These are phyloP conservation scores for Rubus parviflorus DNA, from an alignment of 306 rosid species.

Conservation along the genomic window DNA sequence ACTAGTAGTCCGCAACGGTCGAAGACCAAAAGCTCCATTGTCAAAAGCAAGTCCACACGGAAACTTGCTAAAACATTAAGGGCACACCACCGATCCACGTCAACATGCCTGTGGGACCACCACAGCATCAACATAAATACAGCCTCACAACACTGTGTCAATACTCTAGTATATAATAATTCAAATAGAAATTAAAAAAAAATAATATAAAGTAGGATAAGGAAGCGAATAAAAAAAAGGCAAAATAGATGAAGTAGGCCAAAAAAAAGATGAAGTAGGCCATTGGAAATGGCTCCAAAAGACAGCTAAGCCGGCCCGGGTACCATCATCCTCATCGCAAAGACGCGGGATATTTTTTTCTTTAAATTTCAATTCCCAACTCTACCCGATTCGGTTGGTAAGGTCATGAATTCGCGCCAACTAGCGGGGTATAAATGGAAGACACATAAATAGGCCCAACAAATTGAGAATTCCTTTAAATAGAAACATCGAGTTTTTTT, in stretches of 20 bases:
- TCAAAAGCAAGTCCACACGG: neutral
- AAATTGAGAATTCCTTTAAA: neutral
- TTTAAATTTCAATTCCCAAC: neutral
- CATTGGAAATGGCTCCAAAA: slow-evolving; percentile 31
- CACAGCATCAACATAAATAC: neutral
- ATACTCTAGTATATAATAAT: neutral
- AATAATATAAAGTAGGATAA: neutral
- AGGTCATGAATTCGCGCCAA: neutral
- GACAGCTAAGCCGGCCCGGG: slow-evolving; percentile 50
- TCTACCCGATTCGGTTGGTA: neutral
- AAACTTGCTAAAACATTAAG: neutral
- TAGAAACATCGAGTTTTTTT: neutral
- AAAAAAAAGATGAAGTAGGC: slow-evolving; percentile 29
- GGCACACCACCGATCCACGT: neutral
- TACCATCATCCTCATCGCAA: neutral
- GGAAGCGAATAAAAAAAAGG: slow-evolving; percentile 21
- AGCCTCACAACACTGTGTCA: neutral
- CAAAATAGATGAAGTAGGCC: no score
- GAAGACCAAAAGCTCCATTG: neutral
- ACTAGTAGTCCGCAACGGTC: neutral
- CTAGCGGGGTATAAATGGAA: neutral
- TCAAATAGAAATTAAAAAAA: neutral
- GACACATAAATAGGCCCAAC: neutral
- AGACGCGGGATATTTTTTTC: slow-evolving; percentile 13
- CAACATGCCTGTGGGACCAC: neutral